phyloP scores from a whole-genome alignment of 106 monocot species.

The Amphibolis antarctica region DNA sequence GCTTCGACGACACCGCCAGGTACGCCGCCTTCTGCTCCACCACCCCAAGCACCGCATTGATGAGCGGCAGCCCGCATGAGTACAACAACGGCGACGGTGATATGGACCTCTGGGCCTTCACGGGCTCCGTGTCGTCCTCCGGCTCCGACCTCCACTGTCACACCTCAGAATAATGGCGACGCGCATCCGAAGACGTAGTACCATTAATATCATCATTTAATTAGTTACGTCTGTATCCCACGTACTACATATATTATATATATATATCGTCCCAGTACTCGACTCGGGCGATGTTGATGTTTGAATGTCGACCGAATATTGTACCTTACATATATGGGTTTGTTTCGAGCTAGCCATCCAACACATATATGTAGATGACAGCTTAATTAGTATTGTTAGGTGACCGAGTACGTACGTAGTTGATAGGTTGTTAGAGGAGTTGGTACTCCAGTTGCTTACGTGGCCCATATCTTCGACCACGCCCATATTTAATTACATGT shows the following conservation, averaged over 20 bases:
- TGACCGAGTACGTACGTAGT: no score
- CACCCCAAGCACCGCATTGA: background rate
- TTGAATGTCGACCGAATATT: background rate
- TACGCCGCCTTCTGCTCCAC: conserved; percentile 29
- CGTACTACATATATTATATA: no score
- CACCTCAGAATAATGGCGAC: background rate
- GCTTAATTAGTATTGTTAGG: no score
- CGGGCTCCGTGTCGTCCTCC: conserved; percentile 26
- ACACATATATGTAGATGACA: background rate
- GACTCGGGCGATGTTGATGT: background rate
- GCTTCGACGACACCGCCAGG: conserved; percentile 26
- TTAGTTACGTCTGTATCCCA: background rate
- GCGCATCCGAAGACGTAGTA: background rate
- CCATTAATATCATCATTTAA: background rate
- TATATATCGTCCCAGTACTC: no score
- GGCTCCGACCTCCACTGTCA: conserved; percentile 19
- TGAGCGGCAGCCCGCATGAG: background rate
- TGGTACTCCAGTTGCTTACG: no score
- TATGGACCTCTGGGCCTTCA: conserved; percentile 74
- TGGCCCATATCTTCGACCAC: no score
- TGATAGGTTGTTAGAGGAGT: no score
- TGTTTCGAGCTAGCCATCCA: background rate
- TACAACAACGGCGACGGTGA: conserved; percentile 18
- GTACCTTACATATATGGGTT: background rate
- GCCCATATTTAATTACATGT: no score